Conservation (phyloP, 352 stramenopile species). For the Phytopythium chamaehyphon region DNA sequence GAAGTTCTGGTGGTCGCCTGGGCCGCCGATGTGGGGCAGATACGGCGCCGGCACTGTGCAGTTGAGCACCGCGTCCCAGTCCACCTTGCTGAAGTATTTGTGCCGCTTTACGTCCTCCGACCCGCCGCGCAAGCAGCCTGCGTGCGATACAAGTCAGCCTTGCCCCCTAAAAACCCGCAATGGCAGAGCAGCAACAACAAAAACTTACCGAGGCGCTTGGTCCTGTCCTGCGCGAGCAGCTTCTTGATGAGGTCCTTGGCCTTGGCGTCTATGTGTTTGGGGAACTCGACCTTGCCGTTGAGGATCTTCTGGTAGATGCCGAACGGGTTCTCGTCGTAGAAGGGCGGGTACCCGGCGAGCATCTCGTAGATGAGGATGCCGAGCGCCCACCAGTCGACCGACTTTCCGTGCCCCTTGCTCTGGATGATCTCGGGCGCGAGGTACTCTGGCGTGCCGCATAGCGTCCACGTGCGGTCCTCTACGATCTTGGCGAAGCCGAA, state of each 20-base stretch:
- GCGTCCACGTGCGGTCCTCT: constrained; percentile 86
- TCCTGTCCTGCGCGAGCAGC: constrained; percentile 85
- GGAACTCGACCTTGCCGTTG: constrained; percentile 88
- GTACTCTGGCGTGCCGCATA: constrained; percentile 93
- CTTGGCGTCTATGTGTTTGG: constrained; percentile 87
- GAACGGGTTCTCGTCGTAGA: constrained; percentile 92
- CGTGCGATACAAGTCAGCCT: constrained; percentile 3
- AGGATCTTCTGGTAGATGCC: constrained; percentile 95
- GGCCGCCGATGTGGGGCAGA: constrained; percentile 75
- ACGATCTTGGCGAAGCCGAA: constrained; percentile 94
- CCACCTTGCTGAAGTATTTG: constrained; percentile 89
- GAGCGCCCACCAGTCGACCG: constrained; percentile 91
- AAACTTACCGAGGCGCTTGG: constrained; percentile 82
- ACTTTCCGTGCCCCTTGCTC: constrained; percentile 87
- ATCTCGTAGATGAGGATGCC: constrained; percentile 92
- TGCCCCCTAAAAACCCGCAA: too few relatives aligned
- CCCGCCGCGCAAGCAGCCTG: constrained; percentile 87
- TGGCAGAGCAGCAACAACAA: background rate
- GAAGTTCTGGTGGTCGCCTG: constrained; percentile 91
- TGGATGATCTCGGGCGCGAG: constrained; percentile 92
- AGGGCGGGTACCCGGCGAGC: constrained; percentile 86
- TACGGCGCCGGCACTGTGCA: constrained; percentile 78
- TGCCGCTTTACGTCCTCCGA: constrained; percentile 90
- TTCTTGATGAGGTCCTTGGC: constrained; percentile 92
- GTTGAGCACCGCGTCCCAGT: constrained; percentile 81